phyloP scores from a whole-genome alignment of 208 protist genomes.

The Trypanosoma rangeli region DNA sequence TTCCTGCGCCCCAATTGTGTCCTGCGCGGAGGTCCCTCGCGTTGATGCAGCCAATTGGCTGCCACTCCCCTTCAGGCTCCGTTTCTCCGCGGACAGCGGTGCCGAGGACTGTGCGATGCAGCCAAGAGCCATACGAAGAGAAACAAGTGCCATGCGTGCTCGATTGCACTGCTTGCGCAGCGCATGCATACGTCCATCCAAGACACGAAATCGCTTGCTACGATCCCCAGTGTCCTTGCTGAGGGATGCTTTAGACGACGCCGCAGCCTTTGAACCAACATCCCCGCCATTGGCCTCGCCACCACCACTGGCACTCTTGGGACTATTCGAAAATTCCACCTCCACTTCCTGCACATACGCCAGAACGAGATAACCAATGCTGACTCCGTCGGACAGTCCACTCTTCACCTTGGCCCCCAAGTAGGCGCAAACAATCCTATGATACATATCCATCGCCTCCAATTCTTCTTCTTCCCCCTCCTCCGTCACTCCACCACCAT shows the following conservation, averaged over 20 bases:
- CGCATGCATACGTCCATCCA: constrained; percentile 7
- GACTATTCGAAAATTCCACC: constrained; percentile 9
- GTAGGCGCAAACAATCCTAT: constrained; percentile 20
- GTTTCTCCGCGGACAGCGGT: not conserved
- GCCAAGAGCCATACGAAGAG: constrained; percentile 20
- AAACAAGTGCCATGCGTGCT: constrained; percentile 20
- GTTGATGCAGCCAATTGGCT: not conserved
- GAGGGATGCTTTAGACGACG: not conserved
- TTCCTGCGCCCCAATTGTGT: not conserved
- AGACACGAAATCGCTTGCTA: not conserved
- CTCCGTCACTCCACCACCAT: not conserved
- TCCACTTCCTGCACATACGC: constrained; percentile 18
- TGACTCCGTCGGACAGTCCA: constrained; percentile 17
- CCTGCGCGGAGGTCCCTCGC: not conserved
- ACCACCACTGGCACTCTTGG: constrained; percentile 9
- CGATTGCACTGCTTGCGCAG: constrained; percentile 25
- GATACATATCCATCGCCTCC: constrained; percentile 22
- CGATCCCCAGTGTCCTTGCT: not conserved
- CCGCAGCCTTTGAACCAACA: not conserved
- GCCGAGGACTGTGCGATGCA: constrained; percentile 8
- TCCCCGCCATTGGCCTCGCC: not conserved
- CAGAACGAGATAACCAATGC: constrained; percentile 28
- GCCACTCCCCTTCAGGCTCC: not conserved
- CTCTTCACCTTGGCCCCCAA: constrained; percentile 30
- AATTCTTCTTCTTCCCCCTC: not conserved